Percentiles rank a stretch among this genome's conserved stretches.
phyloP scores from a whole-genome alignment of 1,284 basidiomycete genomes.

The Caloboletus inedulis region DNA sequence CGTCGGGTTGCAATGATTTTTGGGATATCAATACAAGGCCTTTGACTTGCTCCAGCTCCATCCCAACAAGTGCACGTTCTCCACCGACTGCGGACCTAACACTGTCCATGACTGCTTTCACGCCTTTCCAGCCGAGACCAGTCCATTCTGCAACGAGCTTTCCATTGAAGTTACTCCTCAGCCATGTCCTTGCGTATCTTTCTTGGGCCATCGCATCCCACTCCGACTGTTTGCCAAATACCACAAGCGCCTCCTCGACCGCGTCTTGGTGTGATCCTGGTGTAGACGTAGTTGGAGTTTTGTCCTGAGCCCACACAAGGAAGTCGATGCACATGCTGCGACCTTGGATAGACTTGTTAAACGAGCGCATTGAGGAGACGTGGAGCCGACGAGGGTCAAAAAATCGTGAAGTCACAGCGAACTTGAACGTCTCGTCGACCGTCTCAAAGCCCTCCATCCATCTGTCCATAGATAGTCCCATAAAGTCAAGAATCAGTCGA shows the following conservation, averaged over 20 bases:
- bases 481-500: constrained; percentile 48
- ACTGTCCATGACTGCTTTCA: constrained; percentile 50
- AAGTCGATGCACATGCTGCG: constrained; percentile 62
- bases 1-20: constrained; percentile 20
- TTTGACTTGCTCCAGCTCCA: constrained; percentile 34
- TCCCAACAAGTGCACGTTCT: constrained; percentile 36
- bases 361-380: constrained; percentile 31
- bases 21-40: constrained; percentile 30
- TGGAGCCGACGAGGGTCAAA: constrained; percentile 41
- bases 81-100: constrained; percentile 43
- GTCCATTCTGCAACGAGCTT: constrained; percentile 53
- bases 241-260: constrained; percentile 46
- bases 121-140: constrained; percentile 44
- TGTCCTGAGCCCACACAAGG: constrained; percentile 43
- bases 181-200: constrained; percentile 31
- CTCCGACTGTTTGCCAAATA: constrained; percentile 52
- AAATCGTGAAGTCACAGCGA: constrained; percentile 50
- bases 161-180: constrained; percentile 51
- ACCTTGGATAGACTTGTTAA: constrained; percentile 44
- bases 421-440: constrained; percentile 51
- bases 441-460: constrained; percentile 55
- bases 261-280: constrained; percentile 16
- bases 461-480: constrained; percentile 50
- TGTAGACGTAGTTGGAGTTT: constrained; percentile 5
- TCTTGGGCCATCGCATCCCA: constrained; percentile 40